Base-by-base conservation (phyloP, 495 filamentous ascomycete genomes). In the Podospora didyma region DNA sequence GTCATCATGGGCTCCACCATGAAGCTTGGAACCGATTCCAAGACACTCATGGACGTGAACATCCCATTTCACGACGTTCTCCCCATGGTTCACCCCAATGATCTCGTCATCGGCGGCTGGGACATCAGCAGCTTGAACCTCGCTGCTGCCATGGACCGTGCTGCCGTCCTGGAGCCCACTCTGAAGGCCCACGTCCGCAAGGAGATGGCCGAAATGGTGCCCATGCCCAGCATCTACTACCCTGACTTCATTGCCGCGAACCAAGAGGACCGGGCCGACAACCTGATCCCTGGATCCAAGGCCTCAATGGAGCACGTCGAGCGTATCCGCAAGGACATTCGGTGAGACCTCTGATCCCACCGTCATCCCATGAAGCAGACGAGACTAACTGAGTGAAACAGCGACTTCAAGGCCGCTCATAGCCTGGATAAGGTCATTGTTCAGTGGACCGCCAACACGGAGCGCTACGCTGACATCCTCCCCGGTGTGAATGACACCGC, bases 221-320 rank as follows among this genome's bases (percentile, higher is more conserved):
- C 94, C 16, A 82, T 97, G 61, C 93, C 92, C 24, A 91, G 87
- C 74, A 89, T 97, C 76, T 98, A 97, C 83, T 98, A 98, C 69
- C 94, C 94, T 4, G 94, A 98, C 74, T 98, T 97, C 80, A 98
- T 98, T 68, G 94, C 94, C 58, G 88, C 94, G 73, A 98, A 98
- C 79, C 94, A 98, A 79, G 93, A 92, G 73, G 92, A 92, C 64
- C 90, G 94, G 69, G 94, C 95, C 56, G 90, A 98, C 77, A 97
- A 98, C 65, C 61, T 95, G 56, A 73, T 97, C 45, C 75, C 87
- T 55, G 94, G 94, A 35, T 80, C 80, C 71, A 95, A 96, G 79
- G 91, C 89, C 57, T 87, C 72, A 70, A 82, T 74, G 75, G 92
- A 82, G 39, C 94, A 98, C 71, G 89, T 97, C 19, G 92, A 97